Conservation (phyloP, 1,284 basidiomycete genomes). For the Sporisorium exsertum region DNA sequence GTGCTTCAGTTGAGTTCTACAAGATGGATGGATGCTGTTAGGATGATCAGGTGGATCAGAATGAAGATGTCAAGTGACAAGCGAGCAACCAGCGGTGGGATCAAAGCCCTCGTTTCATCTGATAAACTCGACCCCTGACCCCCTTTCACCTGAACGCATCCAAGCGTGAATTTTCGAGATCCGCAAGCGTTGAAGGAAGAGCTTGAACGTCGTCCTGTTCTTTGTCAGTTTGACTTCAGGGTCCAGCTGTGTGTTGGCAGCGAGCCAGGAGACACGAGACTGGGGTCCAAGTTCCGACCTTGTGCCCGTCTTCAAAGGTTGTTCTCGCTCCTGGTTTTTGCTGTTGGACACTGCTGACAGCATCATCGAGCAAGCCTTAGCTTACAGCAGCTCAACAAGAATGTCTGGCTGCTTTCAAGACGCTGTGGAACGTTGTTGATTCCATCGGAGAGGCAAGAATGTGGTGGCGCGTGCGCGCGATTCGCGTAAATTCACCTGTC, state of each 20-base stretch:
- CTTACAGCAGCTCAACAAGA: not conserved
- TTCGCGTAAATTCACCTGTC: slow-evolving; percentile 21
- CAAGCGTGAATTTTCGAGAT: not conserved
- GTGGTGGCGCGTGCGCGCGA: slow-evolving; percentile 6
- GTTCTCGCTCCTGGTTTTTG: too few species aligned
- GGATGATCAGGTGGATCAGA: not conserved
- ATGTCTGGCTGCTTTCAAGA: not conserved
- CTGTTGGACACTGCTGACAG: too few species aligned
- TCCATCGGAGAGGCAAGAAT: too few species aligned
- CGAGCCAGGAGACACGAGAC: too few species aligned
- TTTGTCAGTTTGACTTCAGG: not conserved
- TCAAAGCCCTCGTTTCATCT: not conserved
- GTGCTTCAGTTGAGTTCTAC: not conserved
- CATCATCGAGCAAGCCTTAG: too few species aligned
- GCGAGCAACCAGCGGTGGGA: too few species aligned
- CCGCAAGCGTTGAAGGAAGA: not conserved
- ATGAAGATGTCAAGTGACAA: not conserved
- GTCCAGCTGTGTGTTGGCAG: not conserved
- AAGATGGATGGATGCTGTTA: not conserved
- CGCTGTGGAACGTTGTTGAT: not conserved
- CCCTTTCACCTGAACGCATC: not conserved
- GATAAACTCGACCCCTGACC: not conserved
- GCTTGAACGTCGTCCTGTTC: not conserved
- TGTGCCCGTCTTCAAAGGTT: too few species aligned
- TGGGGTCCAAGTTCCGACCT: too few species aligned